phyloP scores from a whole-genome alignment of 345 rosid genomes.

The Populus nigra region DNA sequence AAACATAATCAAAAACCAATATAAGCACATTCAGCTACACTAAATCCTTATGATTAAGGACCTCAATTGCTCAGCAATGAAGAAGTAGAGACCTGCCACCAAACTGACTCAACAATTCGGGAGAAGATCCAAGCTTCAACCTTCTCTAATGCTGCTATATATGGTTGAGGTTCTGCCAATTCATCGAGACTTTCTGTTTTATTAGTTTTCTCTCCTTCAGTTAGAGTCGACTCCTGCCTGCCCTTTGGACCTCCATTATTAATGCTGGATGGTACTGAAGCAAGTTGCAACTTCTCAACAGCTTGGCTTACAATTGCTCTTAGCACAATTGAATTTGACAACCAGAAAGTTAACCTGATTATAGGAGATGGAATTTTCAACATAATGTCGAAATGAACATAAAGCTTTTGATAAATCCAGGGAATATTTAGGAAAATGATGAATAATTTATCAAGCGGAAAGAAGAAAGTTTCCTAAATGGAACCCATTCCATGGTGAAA shows the following conservation, averaged over 20 bases:
- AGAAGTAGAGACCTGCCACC: constrained; percentile 85
- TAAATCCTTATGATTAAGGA: background rate
- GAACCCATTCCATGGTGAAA: background rate
- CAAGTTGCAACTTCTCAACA: constrained; percentile 34
- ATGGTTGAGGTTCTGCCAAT: constrained; percentile 65
- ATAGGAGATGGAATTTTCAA: constrained; percentile 15
- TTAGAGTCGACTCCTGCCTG: constrained; percentile 4
- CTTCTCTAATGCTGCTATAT: constrained; percentile 63
- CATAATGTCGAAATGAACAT: background rate
- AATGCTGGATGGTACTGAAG: constrained; percentile 4
- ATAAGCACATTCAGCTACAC: background rate
- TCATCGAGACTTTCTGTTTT: constrained; percentile 34
- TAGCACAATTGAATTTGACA: constrained; percentile 76
- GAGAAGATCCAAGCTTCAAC: constrained; percentile 90
- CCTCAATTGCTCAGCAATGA: background rate
- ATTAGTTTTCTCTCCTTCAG: constrained; percentile 16
- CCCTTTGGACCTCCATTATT: constrained; percentile 9
- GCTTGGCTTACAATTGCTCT: constrained; percentile 58
- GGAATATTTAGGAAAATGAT: background rate
- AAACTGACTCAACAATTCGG: constrained; percentile 73
- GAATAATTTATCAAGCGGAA: background rate
- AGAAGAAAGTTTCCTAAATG: background rate
- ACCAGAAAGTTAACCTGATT: constrained; percentile 86
- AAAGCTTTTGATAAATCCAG: constrained; percentile 6
- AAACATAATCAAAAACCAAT: constrained; percentile 6